These are phyloP conservation scores for Epichloe sibirici DNA, from an alignment of 2,329 filamentous ascomycete genomes.

Conservation along the genomic window DNA sequence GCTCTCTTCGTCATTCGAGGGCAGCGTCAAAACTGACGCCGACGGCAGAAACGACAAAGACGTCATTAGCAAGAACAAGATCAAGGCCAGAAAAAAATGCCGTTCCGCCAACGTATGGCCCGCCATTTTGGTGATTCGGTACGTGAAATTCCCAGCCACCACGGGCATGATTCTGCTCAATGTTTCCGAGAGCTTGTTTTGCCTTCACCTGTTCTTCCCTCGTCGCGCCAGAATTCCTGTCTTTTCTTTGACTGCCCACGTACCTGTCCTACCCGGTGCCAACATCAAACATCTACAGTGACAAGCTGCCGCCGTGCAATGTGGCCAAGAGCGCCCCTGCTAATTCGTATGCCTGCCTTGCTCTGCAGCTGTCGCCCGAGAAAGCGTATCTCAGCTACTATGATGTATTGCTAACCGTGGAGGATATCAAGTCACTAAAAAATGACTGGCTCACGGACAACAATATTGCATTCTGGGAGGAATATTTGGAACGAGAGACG, in stretches of 20 bases:
- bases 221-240: not conserved
- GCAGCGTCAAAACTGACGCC: slow-evolving; percentile 1
- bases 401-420: slow-evolving; percentile 53
- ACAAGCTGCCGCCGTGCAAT: not conserved
- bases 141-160: slow-evolving; percentile 13
- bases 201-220: not conserved
- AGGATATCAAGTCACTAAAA: slow-evolving; percentile 80
- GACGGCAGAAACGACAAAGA: not conserved
- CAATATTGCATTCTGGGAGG: slow-evolving; percentile 96
- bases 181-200: not conserved
- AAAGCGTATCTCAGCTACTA: slow-evolving; percentile 30
- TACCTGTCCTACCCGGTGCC: too few relatives aligned
- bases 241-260: not conserved
- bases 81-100: slow-evolving; percentile 17
- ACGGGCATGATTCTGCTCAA: too few relatives aligned
- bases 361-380: slow-evolving; percentile 34
- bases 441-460: slow-evolving; percentile 97
- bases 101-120: slow-evolving; percentile 29
- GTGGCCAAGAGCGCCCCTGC: not conserved
- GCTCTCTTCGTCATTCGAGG: not conserved
- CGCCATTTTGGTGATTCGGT: slow-evolving; percentile 36
- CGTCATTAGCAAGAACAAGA: not conserved
- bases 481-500: slow-evolving; percentile 85
- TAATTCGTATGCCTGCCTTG: not conserved
- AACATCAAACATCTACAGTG: too few relatives aligned